Evolutionary conservation across 148 eudicot species (phyloP), one percentile per base, ranked within the genome.

Genomic region (Chenopodium formosanum): DNA sequence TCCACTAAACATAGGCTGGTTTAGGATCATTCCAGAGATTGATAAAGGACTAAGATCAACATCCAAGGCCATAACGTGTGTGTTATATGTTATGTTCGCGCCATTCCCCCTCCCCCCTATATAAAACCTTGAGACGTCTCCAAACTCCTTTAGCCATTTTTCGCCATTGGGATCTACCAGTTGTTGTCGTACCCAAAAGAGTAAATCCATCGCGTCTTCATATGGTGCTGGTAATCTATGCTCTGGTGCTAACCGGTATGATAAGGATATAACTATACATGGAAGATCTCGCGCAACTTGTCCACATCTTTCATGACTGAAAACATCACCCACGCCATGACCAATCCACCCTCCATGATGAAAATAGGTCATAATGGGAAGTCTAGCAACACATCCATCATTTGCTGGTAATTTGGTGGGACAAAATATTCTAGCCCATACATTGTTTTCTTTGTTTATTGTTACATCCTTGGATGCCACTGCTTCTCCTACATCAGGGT

Each of bases 171-270:
- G 65, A 13, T 77, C 83, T 5, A 53, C 14, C 3, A 83, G 86
- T 77, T 95, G 97, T 10, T 80, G 65, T 56, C 74, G 70, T 1
- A 90, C 74, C 98, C 98, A 95, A 2, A 62, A 23, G 2, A 95
- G 70, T 8, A 91, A 76, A 31, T 93, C 93, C 8, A 89, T 47
- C 0, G 92, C 97, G 34, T 95, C 98, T 2, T 95, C 94, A 52
- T 95, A 95, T 74, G 90, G 97, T 0, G 92, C 89, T 0, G 98
- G 97, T 20, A 95, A 90, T 23, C 87, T 87, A 46, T 75, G 70
- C 70, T 95, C 98, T 0, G 96, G 98, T 1, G 97, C 96, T 9
- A 91, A 86, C 0, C 97, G 92, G 47, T 85, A 92, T 10, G 82
- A 87, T 9, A 91, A 81, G 10, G 92, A 85, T 12, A 93, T 79